These are phyloP conservation scores for Wickerhamomyces queroliae DNA, from an alignment of 805 yeast species.

Conservation along the genomic window DNA sequence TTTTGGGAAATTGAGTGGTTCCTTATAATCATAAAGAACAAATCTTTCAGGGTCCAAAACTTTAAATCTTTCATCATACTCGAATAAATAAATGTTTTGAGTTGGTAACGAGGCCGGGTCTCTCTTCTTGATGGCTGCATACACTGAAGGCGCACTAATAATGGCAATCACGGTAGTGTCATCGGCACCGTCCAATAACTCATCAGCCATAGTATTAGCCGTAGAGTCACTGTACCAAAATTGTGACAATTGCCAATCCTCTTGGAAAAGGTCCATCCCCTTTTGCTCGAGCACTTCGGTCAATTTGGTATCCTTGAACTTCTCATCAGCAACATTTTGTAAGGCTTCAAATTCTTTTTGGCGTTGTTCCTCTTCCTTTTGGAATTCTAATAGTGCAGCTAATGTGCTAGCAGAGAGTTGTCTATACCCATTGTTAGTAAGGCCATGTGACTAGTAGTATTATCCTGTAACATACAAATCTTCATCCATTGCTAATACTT, in stretches of 20 bases:
- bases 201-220: slow-evolving; percentile 61
- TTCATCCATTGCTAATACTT: slow-evolving; percentile 9
- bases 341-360: slow-evolving; percentile 59
- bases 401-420: slow-evolving; percentile 41
- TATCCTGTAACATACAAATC: slow-evolving; percentile 11
- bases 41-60: slow-evolving; percentile 69
- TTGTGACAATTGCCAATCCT: slow-evolving; percentile 93
- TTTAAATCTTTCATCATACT: slow-evolving; percentile 73
- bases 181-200: slow-evolving; percentile 72
- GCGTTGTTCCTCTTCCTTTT: slow-evolving; percentile 50
- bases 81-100: slow-evolving; percentile 65
- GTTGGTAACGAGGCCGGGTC: slow-evolving; percentile 53
- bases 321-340: slow-evolving; percentile 56
- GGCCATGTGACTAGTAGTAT: no score
- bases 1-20: slow-evolving; percentile 57
- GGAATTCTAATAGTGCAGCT: slow-evolving; percentile 55
- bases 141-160: slow-evolving; percentile 89
- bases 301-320: slow-evolving; percentile 21
- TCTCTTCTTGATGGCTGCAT: slow-evolving; percentile 66
- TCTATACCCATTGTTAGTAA: slow-evolving; percentile 1
- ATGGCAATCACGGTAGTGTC: slow-evolving; percentile 65
- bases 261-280: slow-evolving; percentile 72
- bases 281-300: slow-evolving; percentile 22
- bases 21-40: slow-evolving; percentile 68
- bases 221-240: slow-evolving; percentile 81